Base-by-base conservation (phyloP, 1,284 basidiomycete genomes). In the Irpex lacteus region DNA sequence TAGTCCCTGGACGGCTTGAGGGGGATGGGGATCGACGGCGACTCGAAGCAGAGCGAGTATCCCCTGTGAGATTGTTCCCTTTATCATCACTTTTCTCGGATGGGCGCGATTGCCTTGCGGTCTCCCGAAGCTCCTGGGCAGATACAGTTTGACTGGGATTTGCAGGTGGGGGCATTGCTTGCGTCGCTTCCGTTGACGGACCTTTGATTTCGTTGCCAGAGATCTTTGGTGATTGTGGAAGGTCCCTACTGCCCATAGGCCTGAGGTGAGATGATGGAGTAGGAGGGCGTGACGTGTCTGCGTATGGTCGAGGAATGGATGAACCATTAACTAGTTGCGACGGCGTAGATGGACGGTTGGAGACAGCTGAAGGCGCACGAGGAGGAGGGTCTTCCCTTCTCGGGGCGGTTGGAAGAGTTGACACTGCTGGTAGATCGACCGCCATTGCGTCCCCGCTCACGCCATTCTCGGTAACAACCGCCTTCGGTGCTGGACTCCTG, bases 51-150 rank as follows among this genome's bases (percentile, higher is more conserved):
- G 88, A 87, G 26, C 83, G 82, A 38, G 73, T 68, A 53, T 80
- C 78, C 5, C 65, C 70, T 1, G 70, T 71, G 62, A 63, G 63
- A 57, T 63, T 70, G 56, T 65, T 19, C 15, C 62, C 19, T 19
- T 69, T 72, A 44, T 74, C 75, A 8, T 69, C 72, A 49, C 36
- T 54, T 66, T 69, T 76, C 74, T 67, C 77, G 54, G 73, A 59
- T 38, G 66, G 68, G 37, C 77, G 73, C 15, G 83, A 81, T 71
- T 89, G 86, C 69, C 86, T 89, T 7, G 90, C 90, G 5, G 88
- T 91, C 70, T 90, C 89, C 59, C 91, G 83, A 5, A 94, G 80
- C 69, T 92, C 92, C 69, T 92, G 91, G 0, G 92, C 92, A n/a
- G 88, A 88, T 7, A 79, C 75, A 0, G 90, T 93, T 69, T 92